Evolutionary conservation across 1,284 basidiomycete genomes (phyloP).

Genomic region (Irpex sp.): DNA sequence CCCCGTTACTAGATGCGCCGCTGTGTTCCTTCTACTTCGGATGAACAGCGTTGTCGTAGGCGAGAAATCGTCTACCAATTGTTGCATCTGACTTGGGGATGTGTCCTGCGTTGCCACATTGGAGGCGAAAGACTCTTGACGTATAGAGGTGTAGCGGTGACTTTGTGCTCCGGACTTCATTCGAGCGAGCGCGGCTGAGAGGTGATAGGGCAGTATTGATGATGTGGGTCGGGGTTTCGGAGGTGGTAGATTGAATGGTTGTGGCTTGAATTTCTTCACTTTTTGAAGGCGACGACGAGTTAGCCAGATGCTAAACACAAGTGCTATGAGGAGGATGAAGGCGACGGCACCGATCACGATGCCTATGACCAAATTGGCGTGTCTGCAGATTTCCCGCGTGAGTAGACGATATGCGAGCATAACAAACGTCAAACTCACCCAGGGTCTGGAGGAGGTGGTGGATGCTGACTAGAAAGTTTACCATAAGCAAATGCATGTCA

Average conservation of each 20-base stretch:
- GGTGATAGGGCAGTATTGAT: not conserved
- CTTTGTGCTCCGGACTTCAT: not conserved
- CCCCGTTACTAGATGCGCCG: not conserved
- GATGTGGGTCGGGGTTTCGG: not conserved
- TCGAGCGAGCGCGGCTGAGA: not conserved
- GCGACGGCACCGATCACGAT: not conserved
- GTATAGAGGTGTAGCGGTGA: not conserved
- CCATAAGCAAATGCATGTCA: not conserved
- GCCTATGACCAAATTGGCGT: not conserved
- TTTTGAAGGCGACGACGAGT: not conserved
- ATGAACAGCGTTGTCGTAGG: not conserved
- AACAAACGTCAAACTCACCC: not conserved
- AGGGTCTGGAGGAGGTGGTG: not conserved
- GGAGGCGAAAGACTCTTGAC: not conserved
- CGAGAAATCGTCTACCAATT: not conserved
- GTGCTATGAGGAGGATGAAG: not conserved
- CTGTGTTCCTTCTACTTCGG: not conserved
- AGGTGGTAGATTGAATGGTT: not conserved
- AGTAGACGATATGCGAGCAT: not conserved
- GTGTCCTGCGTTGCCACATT: not conserved
- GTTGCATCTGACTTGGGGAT: not conserved
- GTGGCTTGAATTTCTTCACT: not conserved
- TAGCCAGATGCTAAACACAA: not conserved
- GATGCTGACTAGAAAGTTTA: not conserved
- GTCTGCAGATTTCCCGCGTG: not conserved